Base-by-base conservation (phyloP, 768 basidiomycete species). In the Tulasnella sp. region DNA sequence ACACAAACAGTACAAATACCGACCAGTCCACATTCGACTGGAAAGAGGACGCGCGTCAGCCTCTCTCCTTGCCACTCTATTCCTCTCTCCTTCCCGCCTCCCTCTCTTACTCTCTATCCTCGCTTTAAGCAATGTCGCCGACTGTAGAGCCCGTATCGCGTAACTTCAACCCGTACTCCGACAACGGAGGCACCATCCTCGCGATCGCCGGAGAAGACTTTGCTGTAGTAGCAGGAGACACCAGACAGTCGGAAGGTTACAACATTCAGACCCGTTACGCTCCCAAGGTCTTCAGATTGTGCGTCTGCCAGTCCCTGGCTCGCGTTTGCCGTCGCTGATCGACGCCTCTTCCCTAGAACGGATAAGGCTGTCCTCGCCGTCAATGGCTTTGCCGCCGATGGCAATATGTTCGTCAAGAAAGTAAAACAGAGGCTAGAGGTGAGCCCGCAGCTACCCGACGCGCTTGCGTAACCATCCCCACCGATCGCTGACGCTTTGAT, bases 211-310 rank as follows among this genome's bases (percentile, higher is more conserved):
- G 96, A 69, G 86, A 88, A 62, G 92, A 95, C 80, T 98, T 98
- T 80, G 86, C 87, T 74, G 94, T 98, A 79, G 91, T 98, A 77
- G 95, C 97, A 5, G 93, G 95, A 67, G 96, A 99, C 81, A 99
- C 96, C 59, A 84, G 96, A 72, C 97, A 98, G 83, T 94, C 90
- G 76, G 92, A 95, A 79, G 96, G 96, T n/a, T 98, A 92, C 82
- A 91, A 84, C 79, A 99, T 99, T 80, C 96, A 99, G 84, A 97
- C 96, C 73, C 86, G 96, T 80, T 98, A 97, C 80, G 94, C 94
- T 8, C 90, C 94, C 52, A 96, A 98, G 81, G 94, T 98, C 73
- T 97, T 95, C 82, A 85, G 87, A 82, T 81, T 99, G 93, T 97
- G 77, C 82, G 93, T 83, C 73, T 74, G 62, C 40, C 59, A 63